phyloP scores from a whole-genome alignment of 495 filamentous ascomycete species.

The Haplographium delicatum region DNA sequence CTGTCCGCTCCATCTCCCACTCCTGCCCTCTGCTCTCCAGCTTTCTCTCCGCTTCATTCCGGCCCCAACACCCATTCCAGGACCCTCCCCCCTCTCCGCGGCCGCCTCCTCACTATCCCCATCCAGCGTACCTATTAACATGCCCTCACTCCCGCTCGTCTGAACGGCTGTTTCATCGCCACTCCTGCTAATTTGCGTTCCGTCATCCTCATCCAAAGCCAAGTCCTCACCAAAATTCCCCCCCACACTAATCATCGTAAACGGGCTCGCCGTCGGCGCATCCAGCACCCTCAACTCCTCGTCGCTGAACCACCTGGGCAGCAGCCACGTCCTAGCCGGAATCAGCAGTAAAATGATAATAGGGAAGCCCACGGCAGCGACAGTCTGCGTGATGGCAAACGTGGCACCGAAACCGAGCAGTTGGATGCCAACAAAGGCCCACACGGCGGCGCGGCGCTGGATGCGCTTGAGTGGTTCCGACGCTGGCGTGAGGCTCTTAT shows the following conservation, averaged over 20 bases:
- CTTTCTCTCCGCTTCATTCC: slow-evolving; percentile 19
- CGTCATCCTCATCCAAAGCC: slow-evolving; percentile 10
- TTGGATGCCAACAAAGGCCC: slow-evolving; percentile 73
- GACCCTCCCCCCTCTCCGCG: slow-evolving; percentile 30
- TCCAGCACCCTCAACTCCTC: slow-evolving; percentile 72
- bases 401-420: slow-evolving; percentile 76
- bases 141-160: slow-evolving; percentile 12
- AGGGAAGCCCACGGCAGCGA: slow-evolving; percentile 91
- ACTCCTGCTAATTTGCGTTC: background rate
- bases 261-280: slow-evolving; percentile 73
- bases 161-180: slow-evolving; percentile 9
- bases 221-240: slow-evolving; percentile 54
- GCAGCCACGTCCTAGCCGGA: slow-evolving; percentile 66
- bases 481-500: slow-evolving; percentile 56
- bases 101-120: slow-evolving; percentile 28
- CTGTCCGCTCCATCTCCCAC: slow-evolving; percentile 5
- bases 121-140: slow-evolving; percentile 6
- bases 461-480: slow-evolving; percentile 62
- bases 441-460: slow-evolving; percentile 57
- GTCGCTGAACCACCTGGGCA: slow-evolving; percentile 63
- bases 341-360: slow-evolving; percentile 78
- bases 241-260: slow-evolving; percentile 81
- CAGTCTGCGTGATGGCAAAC: slow-evolving; percentile 94
- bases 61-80: background rate
- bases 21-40: slow-evolving; percentile 12